Conservation (phyloP, 2,329 filamentous ascomycete genomes). For the Cladosporium sphaerospermum region DNA sequence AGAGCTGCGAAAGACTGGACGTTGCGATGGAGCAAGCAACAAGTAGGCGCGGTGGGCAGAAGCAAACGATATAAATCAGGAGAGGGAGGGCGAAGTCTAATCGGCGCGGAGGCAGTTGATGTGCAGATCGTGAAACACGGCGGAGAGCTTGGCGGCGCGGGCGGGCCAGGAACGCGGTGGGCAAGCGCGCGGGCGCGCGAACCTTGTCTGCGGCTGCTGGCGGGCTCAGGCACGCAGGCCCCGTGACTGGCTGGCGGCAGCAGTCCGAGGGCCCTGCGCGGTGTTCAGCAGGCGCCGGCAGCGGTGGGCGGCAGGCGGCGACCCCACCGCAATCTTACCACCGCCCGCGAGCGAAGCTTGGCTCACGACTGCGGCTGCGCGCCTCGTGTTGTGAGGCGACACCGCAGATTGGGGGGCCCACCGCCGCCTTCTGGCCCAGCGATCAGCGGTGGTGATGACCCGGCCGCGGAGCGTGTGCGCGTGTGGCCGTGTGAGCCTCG, state of each 20-base stretch:
- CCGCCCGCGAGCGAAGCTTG: not conserved
- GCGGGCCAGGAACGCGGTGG: not conserved
- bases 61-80: constrained; percentile 7
- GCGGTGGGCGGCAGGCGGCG: not conserved
- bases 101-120: not conserved
- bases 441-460: not conserved
- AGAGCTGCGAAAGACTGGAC: constrained; percentile 2
- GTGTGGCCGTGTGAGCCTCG: too few relatives aligned
- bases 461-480: too few relatives aligned
- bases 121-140: constrained; percentile 10
- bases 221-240: not conserved
- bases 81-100: not conserved
- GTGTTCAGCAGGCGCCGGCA: not conserved
- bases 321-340: constrained; percentile 10
- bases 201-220: not conserved
- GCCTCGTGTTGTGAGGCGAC: constrained; percentile 4
- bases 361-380: not conserved
- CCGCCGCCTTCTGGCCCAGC: constrained; percentile 3
- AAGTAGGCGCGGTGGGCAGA: not conserved
- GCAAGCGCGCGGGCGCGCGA: not conserved
- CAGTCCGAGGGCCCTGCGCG: not conserved
- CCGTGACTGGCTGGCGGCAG: not conserved
- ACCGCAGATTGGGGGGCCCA: constrained; percentile 1
- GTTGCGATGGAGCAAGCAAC: not conserved
- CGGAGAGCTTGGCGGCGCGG: not conserved